phyloP scores from a whole-genome alignment of 73 alveolate genomes.

The Tetrahymena malaccensis region DNA sequence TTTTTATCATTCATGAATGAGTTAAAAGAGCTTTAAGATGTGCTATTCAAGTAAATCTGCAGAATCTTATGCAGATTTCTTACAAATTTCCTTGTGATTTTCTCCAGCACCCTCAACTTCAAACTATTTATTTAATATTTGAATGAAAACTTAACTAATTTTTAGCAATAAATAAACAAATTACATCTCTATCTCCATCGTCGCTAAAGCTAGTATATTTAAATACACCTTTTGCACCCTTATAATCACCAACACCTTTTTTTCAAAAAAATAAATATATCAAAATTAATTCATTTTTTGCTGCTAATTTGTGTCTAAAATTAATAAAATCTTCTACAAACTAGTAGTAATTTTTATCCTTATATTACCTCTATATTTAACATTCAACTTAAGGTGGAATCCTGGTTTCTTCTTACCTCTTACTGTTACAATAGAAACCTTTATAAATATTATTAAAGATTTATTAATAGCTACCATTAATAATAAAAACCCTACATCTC shows the following conservation, averaged over 20 bases:
- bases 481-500: background rate
- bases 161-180: too few species aligned
- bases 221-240: background rate
- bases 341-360: background rate
- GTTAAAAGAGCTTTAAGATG: background rate
- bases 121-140: background rate
- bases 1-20: background rate
- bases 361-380: background rate
- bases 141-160: too few species aligned
- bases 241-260: background rate
- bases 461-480: background rate
- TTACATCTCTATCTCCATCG: background rate
- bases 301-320: background rate
- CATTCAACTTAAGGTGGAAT: background rate
- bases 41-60: background rate
- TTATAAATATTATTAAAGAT: background rate
- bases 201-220: background rate
- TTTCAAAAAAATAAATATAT: background rate
- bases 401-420: background rate
- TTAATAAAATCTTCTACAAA: background rate
- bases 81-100: background rate
- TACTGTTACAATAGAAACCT: background rate
- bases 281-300: background rate
- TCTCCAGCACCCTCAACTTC: background rate
- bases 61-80: background rate